Percentiles rank a stretch among this genome's conserved stretches.
phyloP scores from a whole-genome alignment of 768 basidiomycete genomes.

The Pleurotus cornucopiae region DNA sequence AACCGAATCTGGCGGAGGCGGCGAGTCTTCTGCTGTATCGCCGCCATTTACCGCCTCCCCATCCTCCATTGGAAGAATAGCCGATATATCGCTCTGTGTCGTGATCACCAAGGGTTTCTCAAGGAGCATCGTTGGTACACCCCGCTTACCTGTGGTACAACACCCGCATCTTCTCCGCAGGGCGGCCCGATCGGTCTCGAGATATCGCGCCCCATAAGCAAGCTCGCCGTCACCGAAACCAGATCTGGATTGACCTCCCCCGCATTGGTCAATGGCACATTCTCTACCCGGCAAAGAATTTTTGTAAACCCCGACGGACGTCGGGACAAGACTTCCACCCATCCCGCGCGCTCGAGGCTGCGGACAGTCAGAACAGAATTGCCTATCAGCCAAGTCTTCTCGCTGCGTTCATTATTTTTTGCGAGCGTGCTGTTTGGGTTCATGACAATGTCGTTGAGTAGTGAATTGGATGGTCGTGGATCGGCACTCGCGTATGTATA shows the following conservation, averaged over 20 bases:
- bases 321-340: conserved; percentile 83
- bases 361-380: conserved; percentile 83
- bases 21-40: conserved; percentile 14
- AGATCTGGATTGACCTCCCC: conserved; percentile 84
- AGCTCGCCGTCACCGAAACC: conserved; percentile 63
- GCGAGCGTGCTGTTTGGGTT: conserved; percentile 32
- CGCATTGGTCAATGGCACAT: conserved; percentile 78
- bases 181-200: conserved; percentile 25
- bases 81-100: neutral
- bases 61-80: conserved; percentile 18
- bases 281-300: conserved; percentile 83
- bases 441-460: conserved; percentile 78
- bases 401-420: conserved; percentile 37
- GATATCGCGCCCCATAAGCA: conserved; percentile 63
- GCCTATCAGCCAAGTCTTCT: conserved; percentile 86
- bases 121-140: neutral
- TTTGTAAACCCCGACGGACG: conserved; percentile 87
- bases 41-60: conserved; percentile 10
- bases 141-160: conserved; percentile 9
- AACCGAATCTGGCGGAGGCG: conserved; percentile 61
- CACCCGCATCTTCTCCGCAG: conserved; percentile 15
- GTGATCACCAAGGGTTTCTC: neutral
- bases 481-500: conserved; percentile 95
- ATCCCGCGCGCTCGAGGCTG: conserved; percentile 67
- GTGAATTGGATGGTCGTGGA: conserved; percentile 78